phyloP scores from a whole-genome alignment of 495 filamentous ascomycete species.

The Thozetella sp. region DNA sequence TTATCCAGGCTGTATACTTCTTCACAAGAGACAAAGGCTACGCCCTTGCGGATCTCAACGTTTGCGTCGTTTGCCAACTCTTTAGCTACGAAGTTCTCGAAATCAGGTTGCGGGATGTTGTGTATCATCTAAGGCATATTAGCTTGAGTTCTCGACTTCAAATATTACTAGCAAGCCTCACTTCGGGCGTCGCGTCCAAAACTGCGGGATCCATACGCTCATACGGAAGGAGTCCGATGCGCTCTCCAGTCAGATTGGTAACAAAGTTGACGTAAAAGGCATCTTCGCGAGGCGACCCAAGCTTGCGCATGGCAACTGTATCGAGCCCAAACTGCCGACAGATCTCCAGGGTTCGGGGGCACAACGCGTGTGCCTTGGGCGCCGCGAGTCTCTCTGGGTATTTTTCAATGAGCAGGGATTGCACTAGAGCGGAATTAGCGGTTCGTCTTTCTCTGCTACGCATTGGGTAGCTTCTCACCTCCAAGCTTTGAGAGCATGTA shows the following conservation, averaged over 20 bases:
- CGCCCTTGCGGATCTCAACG: not conserved
- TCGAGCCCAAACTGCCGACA: not conserved
- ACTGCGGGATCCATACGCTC: not conserved
- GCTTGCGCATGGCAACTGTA: not conserved
- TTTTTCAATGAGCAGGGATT: not conserved
- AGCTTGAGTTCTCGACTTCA: not conserved
- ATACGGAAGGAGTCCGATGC: not conserved
- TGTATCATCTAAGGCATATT: not conserved
- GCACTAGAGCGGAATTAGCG: not conserved
- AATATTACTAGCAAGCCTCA: not conserved
- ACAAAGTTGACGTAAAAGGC: not conserved
- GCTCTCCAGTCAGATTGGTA: not conserved
- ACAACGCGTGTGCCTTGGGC: not conserved
- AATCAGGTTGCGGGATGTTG: not conserved
- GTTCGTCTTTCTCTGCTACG: not conserved
- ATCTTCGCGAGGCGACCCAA: not conserved
- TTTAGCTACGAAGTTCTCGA: not conserved
- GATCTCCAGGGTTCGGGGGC: not conserved
- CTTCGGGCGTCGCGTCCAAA: not conserved
- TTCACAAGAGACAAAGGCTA: not conserved
- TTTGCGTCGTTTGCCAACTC: not conserved
- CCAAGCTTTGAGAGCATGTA: not conserved
- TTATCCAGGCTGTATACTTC: not conserved
- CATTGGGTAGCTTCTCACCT: not conserved
- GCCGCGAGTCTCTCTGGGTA: not conserved